Evolutionary conservation across 2,329 filamentous ascomycete genomes (phyloP).

Genomic region (Penicillium sp.): DNA sequence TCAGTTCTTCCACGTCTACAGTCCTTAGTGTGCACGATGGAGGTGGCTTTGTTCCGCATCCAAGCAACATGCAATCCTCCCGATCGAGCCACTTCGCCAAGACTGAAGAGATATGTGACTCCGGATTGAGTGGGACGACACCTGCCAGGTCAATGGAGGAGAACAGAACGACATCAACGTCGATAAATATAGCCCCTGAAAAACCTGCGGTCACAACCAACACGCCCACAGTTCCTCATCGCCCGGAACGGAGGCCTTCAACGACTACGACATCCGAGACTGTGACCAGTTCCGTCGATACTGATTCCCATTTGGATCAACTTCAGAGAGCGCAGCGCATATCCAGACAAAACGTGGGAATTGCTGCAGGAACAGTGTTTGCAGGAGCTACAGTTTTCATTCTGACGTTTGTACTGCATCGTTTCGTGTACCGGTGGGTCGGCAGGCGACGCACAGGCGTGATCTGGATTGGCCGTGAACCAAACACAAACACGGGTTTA

Average conservation of each 20-base stretch:
- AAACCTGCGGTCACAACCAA: not conserved
- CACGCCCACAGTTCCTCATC: not conserved
- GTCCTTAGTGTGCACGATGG: slow-evolving; percentile 1
- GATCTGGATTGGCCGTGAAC: slow-evolving; percentile 9
- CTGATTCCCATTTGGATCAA: slow-evolving; percentile 10
- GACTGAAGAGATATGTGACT: slow-evolving; percentile 12
- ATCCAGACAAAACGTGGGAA: slow-evolving; percentile 3
- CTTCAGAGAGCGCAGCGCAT: slow-evolving; percentile 4
- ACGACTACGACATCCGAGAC: slow-evolving; percentile 6
- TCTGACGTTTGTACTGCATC: slow-evolving; percentile 8
- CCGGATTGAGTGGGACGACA: not conserved
- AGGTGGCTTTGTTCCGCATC: slow-evolving; percentile 3
- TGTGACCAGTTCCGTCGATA: slow-evolving; percentile 2
- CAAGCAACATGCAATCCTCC: slow-evolving; percentile 5
- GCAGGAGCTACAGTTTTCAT: slow-evolving; percentile 9
- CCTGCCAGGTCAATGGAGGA: slow-evolving; percentile 5
- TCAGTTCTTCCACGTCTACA: not conserved
- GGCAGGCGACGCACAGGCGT: slow-evolving; percentile 10
- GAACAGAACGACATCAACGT: not conserved
- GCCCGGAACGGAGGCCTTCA: slow-evolving; percentile 7
- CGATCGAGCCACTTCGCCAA: slow-evolving; percentile 8
- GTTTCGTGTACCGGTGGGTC: slow-evolving; percentile 4
- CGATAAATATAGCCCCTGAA: not conserved
- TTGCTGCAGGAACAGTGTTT: not conserved
- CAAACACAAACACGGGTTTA: slow-evolving; percentile 4